phyloP scores from a whole-genome alignment of 139 green algal species.

The Dunaliella sp. region DNA sequence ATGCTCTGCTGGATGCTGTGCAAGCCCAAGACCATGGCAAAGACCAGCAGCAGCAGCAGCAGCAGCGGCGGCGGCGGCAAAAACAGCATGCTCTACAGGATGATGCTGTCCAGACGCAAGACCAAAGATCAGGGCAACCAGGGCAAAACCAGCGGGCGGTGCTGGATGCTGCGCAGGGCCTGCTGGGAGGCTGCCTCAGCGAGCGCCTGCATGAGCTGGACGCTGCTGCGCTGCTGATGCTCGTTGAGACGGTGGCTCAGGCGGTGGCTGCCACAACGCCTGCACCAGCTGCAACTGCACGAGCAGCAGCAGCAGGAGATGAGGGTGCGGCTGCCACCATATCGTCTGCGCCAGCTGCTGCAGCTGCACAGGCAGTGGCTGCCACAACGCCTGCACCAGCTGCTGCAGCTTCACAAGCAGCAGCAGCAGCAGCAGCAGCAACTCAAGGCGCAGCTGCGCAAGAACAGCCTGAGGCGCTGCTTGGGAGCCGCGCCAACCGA shows the following conservation, averaged over 20 bases:
- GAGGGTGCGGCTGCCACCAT: too few species aligned
- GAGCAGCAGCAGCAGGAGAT: not conserved
- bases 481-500: not conserved
- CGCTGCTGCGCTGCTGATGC: not conserved
- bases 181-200: not conserved
- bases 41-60: not conserved
- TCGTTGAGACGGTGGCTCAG: not conserved
- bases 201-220: conserved; percentile 10
- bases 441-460: not conserved
- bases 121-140: too few species aligned
- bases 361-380: not conserved
- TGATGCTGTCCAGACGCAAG: too few species aligned
- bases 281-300: not conserved
- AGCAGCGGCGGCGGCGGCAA: not conserved
- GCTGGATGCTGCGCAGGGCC: not conserved
- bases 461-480: not conserved
- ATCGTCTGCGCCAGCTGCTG: too few species aligned
- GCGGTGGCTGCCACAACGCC: not conserved
- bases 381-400: not conserved
- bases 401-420: not conserved
- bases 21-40: too few species aligned
- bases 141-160: not conserved
- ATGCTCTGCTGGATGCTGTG: too few species aligned
- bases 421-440: not conserved
- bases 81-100: not conserved